Base-by-base conservation (phyloP, 2,329 filamentous ascomycete genomes). In the Scopulariopsis brevicaulis region DNA sequence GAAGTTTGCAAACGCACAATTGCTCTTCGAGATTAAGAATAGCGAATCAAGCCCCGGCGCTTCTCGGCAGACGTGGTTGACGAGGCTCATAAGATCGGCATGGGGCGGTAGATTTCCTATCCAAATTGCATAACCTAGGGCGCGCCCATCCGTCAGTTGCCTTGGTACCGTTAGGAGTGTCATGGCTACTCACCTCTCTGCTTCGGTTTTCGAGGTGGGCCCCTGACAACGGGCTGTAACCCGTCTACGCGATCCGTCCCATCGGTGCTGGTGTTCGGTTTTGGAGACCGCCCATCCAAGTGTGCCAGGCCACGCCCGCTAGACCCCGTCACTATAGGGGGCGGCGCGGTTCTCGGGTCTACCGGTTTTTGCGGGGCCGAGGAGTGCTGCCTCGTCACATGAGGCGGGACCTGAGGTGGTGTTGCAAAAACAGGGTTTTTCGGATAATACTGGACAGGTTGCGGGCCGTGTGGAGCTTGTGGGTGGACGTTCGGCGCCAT, bases 1-100 rank as follows among this genome's bases (percentile, higher is more conserved):
- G 69, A 95, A 97, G 67, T 97, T 97, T 63, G 96, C 90, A 73
- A 97, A 97, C 0, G 92, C 93, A 67, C 93, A 97, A 68, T 96
- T 96, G 69, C 92, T 96, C 70, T 96, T 96, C 0, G 92, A 93
- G 48, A 97, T 97, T 40, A 97, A 75, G 64, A 97, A 96, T 0
- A 97, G 76, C 53, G 91, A 96, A 68, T 96, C 89, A 24, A 97
- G 83, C 1, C 91, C 82, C 0, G 79, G 80, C 0, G 90, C 86
- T 63, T 92, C 87, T 62, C 83, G 84, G 61, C 89, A 95, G 59
- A 96, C 94, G 68, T 96, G 89, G 60, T 94, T 84, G 56, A 96
- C 96, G n/a, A 97, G 75, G 59, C 82, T 87, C 71, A 90, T 85
- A 14, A 97, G 78, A 48, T 86, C 86, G 0, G 91, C 88, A 54